Evolutionary conservation across 768 basidiomycete genomes (phyloP).

Genomic region (Brasilioporus rufonigricans): DNA sequence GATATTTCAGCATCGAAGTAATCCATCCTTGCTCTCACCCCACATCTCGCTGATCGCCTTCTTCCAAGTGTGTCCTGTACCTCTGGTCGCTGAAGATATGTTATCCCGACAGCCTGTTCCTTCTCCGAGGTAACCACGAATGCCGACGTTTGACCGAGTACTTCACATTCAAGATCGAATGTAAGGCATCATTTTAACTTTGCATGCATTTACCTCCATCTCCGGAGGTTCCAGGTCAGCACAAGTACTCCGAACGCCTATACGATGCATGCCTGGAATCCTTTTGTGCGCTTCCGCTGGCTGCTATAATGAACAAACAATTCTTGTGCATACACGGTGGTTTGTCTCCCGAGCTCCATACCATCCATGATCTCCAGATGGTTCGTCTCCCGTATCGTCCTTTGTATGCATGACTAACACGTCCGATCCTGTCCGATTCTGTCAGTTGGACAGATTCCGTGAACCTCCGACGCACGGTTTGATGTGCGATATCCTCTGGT

Average conservation of each 20-base stretch:
- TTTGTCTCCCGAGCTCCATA: conserved; percentile 66
- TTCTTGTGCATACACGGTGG: conserved; percentile 78
- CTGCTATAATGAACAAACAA: conserved; percentile 79
- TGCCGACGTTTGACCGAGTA: conserved; percentile 65
- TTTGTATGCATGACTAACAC: background rate
- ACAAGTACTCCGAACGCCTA: conserved; percentile 72
- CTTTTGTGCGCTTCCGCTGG: conserved; percentile 69
- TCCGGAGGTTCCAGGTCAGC: conserved; percentile 47
- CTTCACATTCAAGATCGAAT: conserved; percentile 61
- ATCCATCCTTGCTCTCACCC: conserved; percentile 9
- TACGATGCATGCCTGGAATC: conserved; percentile 75
- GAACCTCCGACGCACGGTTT: conserved; percentile 72
- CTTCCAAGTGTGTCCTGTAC: conserved; percentile 51
- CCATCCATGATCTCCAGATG: conserved; percentile 60
- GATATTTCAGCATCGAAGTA: conserved; percentile 76
- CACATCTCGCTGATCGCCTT: conserved; percentile 3
- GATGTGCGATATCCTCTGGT: conserved; percentile 78
- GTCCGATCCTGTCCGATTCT: conserved; percentile 3
- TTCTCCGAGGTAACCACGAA: conserved; percentile 65
- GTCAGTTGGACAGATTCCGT: conserved; percentile 66
- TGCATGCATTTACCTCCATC: conserved; percentile 2
- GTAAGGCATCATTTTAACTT: conserved; percentile 7
- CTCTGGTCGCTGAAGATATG: conserved; percentile 64
- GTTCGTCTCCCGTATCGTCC: conserved; percentile 35
- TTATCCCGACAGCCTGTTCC: conserved; percentile 57